Evolutionary conservation across 805 yeast genomes (phyloP).

Genomic region (Ogataea pini): DNA sequence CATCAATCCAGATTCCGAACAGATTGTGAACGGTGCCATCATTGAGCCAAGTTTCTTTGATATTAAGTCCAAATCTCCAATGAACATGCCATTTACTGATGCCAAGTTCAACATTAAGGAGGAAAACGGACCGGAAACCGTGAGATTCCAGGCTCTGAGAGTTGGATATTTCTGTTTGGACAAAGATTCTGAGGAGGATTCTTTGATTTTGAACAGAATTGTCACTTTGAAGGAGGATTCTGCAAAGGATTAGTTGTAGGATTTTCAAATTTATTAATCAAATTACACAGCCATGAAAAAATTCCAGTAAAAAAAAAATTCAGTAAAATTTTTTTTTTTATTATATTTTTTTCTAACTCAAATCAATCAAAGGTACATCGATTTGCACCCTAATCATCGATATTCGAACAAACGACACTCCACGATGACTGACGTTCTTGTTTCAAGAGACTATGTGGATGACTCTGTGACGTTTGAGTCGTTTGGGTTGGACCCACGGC

Average conservation of each 20-base stretch:
- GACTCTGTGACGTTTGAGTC: slow-evolving; percentile 70
- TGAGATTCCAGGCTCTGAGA: slow-evolving; percentile 96
- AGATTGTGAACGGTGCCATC: slow-evolving; percentile 60
- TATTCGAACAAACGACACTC: neutral
- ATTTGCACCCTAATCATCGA: too few species aligned
- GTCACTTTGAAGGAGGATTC: slow-evolving; percentile 90
- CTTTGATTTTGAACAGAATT: slow-evolving; percentile 80
- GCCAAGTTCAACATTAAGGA: slow-evolving; percentile 74
- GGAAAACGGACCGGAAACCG: slow-evolving; percentile 70
- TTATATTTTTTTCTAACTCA: neutral
- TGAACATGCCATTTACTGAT: slow-evolving; percentile 59
- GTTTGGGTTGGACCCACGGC: slow-evolving; percentile 77
- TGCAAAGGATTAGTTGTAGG: slow-evolving; percentile 38
- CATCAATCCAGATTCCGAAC: slow-evolving; percentile 77
- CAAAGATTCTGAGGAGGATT: slow-evolving; percentile 63
- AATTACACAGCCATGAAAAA: neutral
- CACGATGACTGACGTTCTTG: slow-evolving; percentile 42
- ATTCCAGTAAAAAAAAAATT: neutral
- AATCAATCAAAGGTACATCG: too few species aligned
- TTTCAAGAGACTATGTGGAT: slow-evolving; percentile 69
- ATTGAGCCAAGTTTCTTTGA: slow-evolving; percentile 78
- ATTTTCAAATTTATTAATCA: neutral
- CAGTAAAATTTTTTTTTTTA: neutral
- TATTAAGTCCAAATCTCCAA: slow-evolving; percentile 69
- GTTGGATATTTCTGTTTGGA: slow-evolving; percentile 95